A percentile compares a stretch with the other conserved stretches of the same genome.
phyloP scores from a whole-genome alignment of 106 monocot genomes.

The Dendrobium huoshanense region DNA sequence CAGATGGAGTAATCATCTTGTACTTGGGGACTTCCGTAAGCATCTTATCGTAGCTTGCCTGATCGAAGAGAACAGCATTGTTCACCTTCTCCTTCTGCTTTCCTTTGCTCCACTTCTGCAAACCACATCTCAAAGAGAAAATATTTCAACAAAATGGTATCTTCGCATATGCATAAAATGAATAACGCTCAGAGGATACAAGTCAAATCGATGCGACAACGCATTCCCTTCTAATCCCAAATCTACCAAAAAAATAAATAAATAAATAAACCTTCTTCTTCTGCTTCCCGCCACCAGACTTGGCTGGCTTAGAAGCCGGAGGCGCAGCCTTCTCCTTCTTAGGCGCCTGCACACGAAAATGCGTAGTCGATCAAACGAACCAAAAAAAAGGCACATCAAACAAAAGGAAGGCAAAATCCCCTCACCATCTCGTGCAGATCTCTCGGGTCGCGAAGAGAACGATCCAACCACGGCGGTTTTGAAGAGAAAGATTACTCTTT shows the following conservation, averaged over 20 bases:
- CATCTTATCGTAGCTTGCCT: slow-evolving; percentile 29
- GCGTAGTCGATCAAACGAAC: neutral
- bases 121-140: neutral
- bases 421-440: too few relatives aligned
- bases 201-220: too few relatives aligned
- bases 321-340: slow-evolving; percentile 40
- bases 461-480: too few relatives aligned
- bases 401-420: too few relatives aligned
- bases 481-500: too few relatives aligned
- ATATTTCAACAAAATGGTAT: neutral
- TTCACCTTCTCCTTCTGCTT: slow-evolving; percentile 34
- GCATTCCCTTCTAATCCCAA: too few relatives aligned
- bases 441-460: too few relatives aligned
- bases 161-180: neutral
- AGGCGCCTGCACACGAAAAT: slow-evolving; percentile 14
- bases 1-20: slow-evolving; percentile 30
- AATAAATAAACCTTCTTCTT: slow-evolving; percentile 26
- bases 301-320: slow-evolving; percentile 31
- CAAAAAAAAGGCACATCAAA: neutral
- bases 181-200: too few relatives aligned
- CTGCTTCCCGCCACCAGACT: slow-evolving; percentile 36
- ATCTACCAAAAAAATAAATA: too few relatives aligned
- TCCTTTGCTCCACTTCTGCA: slow-evolving; percentile 31
- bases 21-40: slow-evolving; percentile 25
- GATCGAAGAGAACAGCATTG: slow-evolving; percentile 22